Conservation (phyloP, 2,329 filamentous ascomycete genomes). For the Ceratocystis variospora region DNA sequence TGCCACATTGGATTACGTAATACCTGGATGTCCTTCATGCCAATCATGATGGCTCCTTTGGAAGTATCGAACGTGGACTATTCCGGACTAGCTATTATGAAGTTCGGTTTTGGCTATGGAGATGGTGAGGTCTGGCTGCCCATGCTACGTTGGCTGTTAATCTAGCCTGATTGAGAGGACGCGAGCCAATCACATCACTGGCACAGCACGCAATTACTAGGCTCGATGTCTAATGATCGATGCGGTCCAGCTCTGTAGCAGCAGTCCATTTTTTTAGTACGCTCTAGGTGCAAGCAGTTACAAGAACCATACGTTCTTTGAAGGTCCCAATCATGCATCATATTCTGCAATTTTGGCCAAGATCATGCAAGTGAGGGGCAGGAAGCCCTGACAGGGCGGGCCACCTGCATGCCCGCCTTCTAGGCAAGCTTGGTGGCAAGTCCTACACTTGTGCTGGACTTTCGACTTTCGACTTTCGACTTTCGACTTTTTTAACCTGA, state of each 20-base stretch:
- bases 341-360: conserved; percentile 11
- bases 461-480: too few species aligned
- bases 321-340: background rate
- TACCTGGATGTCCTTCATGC: too few species aligned
- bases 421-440: background rate
- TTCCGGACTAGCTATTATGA: too few species aligned
- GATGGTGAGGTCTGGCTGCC: too few species aligned
- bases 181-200: conserved; percentile 24
- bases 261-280: background rate
- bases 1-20: too few species aligned
- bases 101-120: too few species aligned
- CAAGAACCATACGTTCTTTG: background rate
- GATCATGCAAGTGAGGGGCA: conserved; percentile 18
- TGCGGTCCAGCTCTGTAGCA: background rate
- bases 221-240: background rate
- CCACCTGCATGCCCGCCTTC: background rate
- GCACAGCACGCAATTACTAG: conserved; percentile 27
- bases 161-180: conserved; percentile 22
- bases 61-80: background rate
- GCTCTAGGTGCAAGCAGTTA: background rate
- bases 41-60: background rate
- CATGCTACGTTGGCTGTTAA: conserved; percentile 16
- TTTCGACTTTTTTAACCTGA: background rate
- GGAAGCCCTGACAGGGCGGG: conserved; percentile 6
- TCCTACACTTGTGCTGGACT: background rate